Conservation (phyloP, 2,329 filamentous ascomycete species). For the Nectriaceae sp. region DNA sequence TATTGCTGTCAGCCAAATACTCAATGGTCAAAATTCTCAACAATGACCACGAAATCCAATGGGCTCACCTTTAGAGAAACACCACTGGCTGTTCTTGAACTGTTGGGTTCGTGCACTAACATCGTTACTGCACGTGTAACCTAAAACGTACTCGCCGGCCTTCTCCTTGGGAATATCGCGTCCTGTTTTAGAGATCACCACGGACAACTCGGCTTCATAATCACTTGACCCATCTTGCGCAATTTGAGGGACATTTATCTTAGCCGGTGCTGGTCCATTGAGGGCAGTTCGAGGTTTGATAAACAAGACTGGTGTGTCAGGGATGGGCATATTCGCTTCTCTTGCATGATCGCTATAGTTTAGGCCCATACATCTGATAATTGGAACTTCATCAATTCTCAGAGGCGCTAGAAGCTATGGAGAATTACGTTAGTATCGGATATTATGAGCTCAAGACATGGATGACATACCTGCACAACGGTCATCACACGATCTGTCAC, state of each 20-base stretch:
- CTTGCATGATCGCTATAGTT: constrained; percentile 45
- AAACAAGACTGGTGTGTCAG: constrained; percentile 38
- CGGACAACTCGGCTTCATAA: constrained; percentile 42
- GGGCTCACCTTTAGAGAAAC: constrained; percentile 47
- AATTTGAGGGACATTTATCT: constrained; percentile 27
- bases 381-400: constrained; percentile 35
- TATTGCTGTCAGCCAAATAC: too few species aligned
- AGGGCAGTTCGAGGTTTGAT: constrained; percentile 40
- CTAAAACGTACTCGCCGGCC: constrained; percentile 42
- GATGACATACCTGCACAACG: neutral
- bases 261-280: constrained; percentile 31
- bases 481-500: neutral
- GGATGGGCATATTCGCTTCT: constrained; percentile 39
- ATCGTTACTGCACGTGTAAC: constrained; percentile 43
- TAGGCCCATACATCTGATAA: constrained; percentile 47
- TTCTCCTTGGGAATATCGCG: constrained; percentile 38
- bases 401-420: constrained; percentile 37
- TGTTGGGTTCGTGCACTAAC: constrained; percentile 39
- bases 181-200: constrained; percentile 43
- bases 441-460: too few species aligned
- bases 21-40: too few species aligned
- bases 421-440: neutral
- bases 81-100: constrained; percentile 41
- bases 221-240: constrained; percentile 37
- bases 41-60: too few species aligned